phyloP scores from a whole-genome alignment of 1,284 basidiomycete genomes.

The Cryptococcus wingfieldii region DNA sequence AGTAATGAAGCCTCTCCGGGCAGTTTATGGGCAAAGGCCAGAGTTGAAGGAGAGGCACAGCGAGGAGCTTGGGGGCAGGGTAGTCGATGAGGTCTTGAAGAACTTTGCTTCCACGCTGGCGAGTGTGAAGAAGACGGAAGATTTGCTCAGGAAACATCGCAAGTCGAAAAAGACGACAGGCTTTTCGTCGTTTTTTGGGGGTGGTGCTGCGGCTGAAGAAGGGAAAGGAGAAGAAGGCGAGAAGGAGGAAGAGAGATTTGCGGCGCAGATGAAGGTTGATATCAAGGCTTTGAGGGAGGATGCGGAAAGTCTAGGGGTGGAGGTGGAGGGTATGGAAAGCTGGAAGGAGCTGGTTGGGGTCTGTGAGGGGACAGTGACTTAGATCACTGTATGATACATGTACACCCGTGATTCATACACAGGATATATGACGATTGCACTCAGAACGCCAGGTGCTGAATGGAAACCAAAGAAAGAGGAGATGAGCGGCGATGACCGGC shows the following conservation, averaged over 20 bases:
- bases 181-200: slow-evolving; percentile 65
- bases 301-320: slow-evolving; percentile 64
- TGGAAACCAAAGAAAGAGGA: no score
- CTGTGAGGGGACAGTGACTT: no score
- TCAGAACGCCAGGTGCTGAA: no score
- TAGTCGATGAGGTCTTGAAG: slow-evolving; percentile 70
- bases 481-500: no score
- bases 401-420: no score
- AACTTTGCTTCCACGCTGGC: slow-evolving; percentile 59
- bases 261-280: slow-evolving; percentile 79
- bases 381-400: no score
- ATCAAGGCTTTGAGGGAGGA: slow-evolving; percentile 76
- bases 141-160: slow-evolving; percentile 74
- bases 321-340: slow-evolving; percentile 54
- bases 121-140: slow-evolving; percentile 84
- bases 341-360: slow-evolving; percentile 34
- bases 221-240: slow-evolving; percentile 45
- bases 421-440: no score
- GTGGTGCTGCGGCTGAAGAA: neutral
- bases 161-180: slow-evolving; percentile 69
- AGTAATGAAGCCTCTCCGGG: slow-evolving; percentile 75
- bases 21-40: slow-evolving; percentile 63
- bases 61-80: slow-evolving; percentile 57
- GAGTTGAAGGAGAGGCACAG: slow-evolving; percentile 58
- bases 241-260: slow-evolving; percentile 58